Conservation (phyloP, 225 moss, liverwort and hornwort species). For the Bryoerythrophyllum caledonicum region DNA sequence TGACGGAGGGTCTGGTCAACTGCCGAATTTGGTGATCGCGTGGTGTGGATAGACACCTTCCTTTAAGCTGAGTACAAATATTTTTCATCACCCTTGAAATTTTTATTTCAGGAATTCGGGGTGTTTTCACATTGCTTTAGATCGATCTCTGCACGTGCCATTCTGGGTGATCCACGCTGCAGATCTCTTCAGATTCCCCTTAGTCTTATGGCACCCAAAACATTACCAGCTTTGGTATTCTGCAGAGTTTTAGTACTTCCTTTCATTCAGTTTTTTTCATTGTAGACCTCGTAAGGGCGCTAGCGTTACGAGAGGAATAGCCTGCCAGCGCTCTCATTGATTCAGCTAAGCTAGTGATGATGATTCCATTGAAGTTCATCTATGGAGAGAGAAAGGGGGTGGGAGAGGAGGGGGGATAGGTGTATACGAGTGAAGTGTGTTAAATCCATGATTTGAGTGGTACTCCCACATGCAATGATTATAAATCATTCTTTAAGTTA, state of each 20-base stretch:
- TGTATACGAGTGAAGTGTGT: constrained; percentile 21
- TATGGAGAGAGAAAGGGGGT: neutral
- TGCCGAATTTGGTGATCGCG: constrained; percentile 20
- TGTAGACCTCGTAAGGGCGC: constrained; percentile 20
- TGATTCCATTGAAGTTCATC: constrained; percentile 10
- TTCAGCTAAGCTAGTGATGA: constrained; percentile 24
- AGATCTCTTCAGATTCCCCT: constrained; percentile 10
- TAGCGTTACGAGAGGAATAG: constrained; percentile 14
- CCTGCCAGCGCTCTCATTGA: constrained; percentile 26
- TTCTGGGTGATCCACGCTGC: constrained; percentile 18
- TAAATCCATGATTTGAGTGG: constrained; percentile 25
- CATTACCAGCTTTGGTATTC: constrained; percentile 27
- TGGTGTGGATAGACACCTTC: constrained; percentile 23
- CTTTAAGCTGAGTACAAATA: constrained; percentile 23
- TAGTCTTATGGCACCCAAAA: constrained; percentile 27
- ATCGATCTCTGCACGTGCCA: constrained; percentile 22
- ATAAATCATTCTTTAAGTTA: constrained; percentile 30
- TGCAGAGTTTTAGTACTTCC: constrained; percentile 27
- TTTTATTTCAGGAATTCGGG: constrained; percentile 28
- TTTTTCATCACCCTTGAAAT: constrained; percentile 17
- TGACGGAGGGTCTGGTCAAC: constrained; percentile 28
- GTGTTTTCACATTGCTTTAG: constrained; percentile 23
- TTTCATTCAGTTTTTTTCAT: constrained; percentile 24
- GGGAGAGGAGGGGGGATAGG: constrained; percentile 13
- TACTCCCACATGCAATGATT: constrained; percentile 22